Percentiles rank a stretch among this genome's conserved stretches.
phyloP scores from a whole-genome alignment of 179 eudicot species.

The Beta corolliflora region DNA sequence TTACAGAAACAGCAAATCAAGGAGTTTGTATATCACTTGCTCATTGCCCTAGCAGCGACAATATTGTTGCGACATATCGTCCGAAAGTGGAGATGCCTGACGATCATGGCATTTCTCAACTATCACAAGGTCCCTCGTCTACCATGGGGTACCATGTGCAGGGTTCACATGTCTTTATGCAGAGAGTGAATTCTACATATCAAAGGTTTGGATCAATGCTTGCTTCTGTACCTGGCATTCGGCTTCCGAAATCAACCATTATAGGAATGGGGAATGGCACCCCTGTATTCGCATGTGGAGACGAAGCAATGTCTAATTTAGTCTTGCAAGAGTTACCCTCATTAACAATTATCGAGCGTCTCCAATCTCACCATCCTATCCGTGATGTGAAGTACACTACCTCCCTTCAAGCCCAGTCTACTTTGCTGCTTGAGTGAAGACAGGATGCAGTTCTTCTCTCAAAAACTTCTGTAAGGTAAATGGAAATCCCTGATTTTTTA shows the following conservation, averaged over 20 bases:
- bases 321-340: slow-evolving; percentile 66
- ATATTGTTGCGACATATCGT: slow-evolving; percentile 77
- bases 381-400: slow-evolving; percentile 63
- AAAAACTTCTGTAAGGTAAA: slow-evolving; percentile 38
- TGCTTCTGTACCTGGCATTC: slow-evolving; percentile 59
- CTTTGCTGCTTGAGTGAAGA: slow-evolving; percentile 75
- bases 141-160: slow-evolving; percentile 42
- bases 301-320: slow-evolving; percentile 56
- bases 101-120: slow-evolving; percentile 47
- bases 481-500: background rate
- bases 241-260: slow-evolving; percentile 74
- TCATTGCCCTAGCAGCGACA: slow-evolving; percentile 45
- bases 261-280: slow-evolving; percentile 35
- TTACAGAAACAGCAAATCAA: slow-evolving; percentile 63
- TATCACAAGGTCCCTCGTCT: slow-evolving; percentile 40
- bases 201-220: slow-evolving; percentile 48
- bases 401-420: slow-evolving; percentile 33
- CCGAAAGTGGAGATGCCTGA: slow-evolving; percentile 62
- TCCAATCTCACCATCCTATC: slow-evolving; percentile 49
- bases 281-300: slow-evolving; percentile 61
- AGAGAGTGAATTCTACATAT: slow-evolving; percentile 44
- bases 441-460: slow-evolving; percentile 55
- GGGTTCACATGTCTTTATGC: slow-evolving; percentile 64
- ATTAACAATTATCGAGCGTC: slow-evolving; percentile 40
- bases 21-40: slow-evolving; percentile 95